Conservation (phyloP, 2,329 filamentous ascomycete species). For the Aspergillus intermedius region DNA sequence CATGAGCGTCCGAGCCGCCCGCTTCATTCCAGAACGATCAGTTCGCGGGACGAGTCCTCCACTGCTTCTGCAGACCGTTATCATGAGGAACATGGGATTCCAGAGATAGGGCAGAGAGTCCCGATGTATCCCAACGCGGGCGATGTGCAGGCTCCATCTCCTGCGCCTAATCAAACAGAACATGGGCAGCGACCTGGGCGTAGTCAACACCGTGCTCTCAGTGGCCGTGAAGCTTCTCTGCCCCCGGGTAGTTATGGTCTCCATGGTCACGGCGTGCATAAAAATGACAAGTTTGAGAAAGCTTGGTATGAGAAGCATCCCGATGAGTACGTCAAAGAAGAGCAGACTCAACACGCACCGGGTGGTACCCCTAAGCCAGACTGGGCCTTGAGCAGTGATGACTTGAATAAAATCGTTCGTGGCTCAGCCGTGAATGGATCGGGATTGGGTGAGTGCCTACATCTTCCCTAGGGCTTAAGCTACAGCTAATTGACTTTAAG, state of each 20-base stretch:
- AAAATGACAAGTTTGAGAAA: slow-evolving; percentile 77
- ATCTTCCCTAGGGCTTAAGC: not conserved
- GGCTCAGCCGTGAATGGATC: slow-evolving; percentile 52
- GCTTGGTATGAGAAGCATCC: slow-evolving; percentile 92
- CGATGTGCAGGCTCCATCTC: slow-evolving; percentile 92
- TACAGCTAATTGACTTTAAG: slow-evolving; percentile 40
- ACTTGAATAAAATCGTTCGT: slow-evolving; percentile 83
- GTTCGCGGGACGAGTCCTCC: slow-evolving; percentile 44
- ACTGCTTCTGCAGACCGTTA: slow-evolving; percentile 47
- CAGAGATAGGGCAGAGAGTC: slow-evolving; percentile 84
- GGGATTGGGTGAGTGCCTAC: slow-evolving; percentile 45
- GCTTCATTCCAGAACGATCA: slow-evolving; percentile 58
- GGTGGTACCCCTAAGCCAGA: slow-evolving; percentile 58
- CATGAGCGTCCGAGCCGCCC: slow-evolving; percentile 48
- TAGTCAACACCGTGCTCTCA: slow-evolving; percentile 64
- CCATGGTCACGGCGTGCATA: slow-evolving; percentile 73
- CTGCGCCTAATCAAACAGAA: slow-evolving; percentile 50
- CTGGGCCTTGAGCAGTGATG: slow-evolving; percentile 81
- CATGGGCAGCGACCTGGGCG: slow-evolving; percentile 46
- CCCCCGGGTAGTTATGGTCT: slow-evolving; percentile 90
- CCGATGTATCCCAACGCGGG: slow-evolving; percentile 90
- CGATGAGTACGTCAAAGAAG: slow-evolving; percentile 67
- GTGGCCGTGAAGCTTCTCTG: slow-evolving; percentile 61
- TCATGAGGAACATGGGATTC: slow-evolving; percentile 75
- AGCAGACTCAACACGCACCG: slow-evolving; percentile 58